These are phyloP conservation scores for Eustoma russellianum DNA, from an alignment of 257 asterid species.

Conservation along the genomic window DNA sequence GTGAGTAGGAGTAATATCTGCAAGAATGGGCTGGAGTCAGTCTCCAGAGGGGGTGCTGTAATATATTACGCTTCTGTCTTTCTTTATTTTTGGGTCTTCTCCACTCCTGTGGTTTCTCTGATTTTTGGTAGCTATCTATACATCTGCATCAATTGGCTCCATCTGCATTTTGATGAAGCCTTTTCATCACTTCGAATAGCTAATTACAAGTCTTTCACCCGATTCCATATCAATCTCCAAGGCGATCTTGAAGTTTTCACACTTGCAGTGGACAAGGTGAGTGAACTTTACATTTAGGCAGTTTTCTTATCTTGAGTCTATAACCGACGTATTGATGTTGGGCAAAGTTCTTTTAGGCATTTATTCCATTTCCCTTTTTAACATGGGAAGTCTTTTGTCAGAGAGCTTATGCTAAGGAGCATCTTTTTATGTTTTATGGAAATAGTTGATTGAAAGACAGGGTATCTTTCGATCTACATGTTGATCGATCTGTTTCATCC, in stretches of 20 bases:
- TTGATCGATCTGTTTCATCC: neutral
- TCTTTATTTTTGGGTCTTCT: conserved; percentile 96
- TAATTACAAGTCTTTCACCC: conserved; percentile 89
- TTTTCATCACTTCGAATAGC: conserved; percentile 96
- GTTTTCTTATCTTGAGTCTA: neutral
- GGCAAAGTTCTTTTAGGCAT: no score
- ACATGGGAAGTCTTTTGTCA: no score
- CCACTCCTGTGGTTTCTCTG: conserved; percentile 92
- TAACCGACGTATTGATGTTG: neutral
- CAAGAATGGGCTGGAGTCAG: conserved; percentile 77
- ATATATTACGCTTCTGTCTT: conserved; percentile 93
- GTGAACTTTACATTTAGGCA: neutral
- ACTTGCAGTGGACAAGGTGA: conserved; percentile 95
- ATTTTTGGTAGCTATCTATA: conserved; percentile 95
- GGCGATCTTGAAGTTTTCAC: conserved; percentile 95
- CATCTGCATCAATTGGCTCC: conserved; percentile 94
- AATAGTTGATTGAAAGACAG: no score
- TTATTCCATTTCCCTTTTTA: neutral
- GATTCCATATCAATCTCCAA: conserved; percentile 57
- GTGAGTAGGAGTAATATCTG: conserved; percentile 79
- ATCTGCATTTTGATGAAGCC: conserved; percentile 94
- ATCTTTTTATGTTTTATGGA: no score
- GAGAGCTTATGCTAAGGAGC: no score
- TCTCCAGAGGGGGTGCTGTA: conserved; percentile 68
- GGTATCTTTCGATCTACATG: neutral